Base-by-base conservation (phyloP, 2,329 filamentous ascomycete genomes). In the Cryphonectria parasitica region DNA sequence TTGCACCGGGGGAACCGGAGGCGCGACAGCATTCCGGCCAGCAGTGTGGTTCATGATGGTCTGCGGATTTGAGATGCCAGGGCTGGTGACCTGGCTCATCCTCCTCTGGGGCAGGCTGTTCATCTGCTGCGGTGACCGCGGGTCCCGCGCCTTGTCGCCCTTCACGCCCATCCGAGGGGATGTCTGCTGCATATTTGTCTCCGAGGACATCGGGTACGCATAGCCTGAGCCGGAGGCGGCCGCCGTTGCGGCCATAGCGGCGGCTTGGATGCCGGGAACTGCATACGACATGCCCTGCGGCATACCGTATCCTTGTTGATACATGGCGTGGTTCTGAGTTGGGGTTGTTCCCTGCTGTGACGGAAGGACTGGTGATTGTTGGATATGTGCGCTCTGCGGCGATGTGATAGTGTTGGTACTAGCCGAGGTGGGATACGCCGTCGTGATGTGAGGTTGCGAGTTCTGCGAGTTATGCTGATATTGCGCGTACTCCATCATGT, bases 191-290 rank as follows among this genome's bases (percentile, higher is more conserved):
- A 86, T 86, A 83, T 86, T 90, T 28, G 88, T 86, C 77, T 95
- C 92, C 69, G 92, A 89, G 66, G 90, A 83, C 82, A 94, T 89
- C 74, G 73, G 67, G 73, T 91, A 90, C 73, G 92, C 91, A 75
- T 92, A 92, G 73, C 85, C 89, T 72, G 93, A 91, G 56, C 95
- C 95, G 7, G 94, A 95, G 15, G 95, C 95, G 1, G 95, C 95
- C 25, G 95, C 95, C 0, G 95, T 97, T 31, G 92, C 89, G 61
- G 92, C 95, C 93, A 97, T 96, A 71, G 95, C 95, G 65, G 95
- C 95, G 19, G 94, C 94, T 80, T 97, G 93, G 63, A 94, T 93
- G 28, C 91, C 89, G 45, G 91, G 91, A 82, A 95, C 93, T 70
- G 88, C 91, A 83, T 97, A 97, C 83, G 92, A 91, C 89, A 97